Evolutionary conservation across 140 eudicot genomes (phyloP).

Genomic region (Stevia rebaudiana): DNA sequence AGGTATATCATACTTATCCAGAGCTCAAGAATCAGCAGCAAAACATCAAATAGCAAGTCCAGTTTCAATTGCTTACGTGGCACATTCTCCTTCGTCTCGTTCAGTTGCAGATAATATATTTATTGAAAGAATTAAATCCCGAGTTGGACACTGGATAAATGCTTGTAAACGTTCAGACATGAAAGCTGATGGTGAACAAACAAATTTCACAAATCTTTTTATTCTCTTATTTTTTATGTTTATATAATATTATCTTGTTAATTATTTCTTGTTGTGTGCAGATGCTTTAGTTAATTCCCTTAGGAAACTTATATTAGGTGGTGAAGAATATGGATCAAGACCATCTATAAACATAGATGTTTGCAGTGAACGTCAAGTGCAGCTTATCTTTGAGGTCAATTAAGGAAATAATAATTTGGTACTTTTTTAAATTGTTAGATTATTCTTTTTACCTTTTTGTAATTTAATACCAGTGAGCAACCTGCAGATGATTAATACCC

Average conservation of each 20-base stretch:
- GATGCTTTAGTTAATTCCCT: constrained; percentile 69
- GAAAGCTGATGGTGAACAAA: constrained; percentile 50
- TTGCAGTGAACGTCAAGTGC: constrained; percentile 96
- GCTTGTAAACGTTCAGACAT: constrained; percentile 48
- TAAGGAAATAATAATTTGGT: not conserved
- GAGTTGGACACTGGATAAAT: constrained; percentile 62
- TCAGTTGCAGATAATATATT: constrained; percentile 85
- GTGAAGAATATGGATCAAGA: constrained; percentile 67
- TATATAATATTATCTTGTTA: not conserved
- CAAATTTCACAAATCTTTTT: not conserved
- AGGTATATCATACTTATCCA: constrained; percentile 96
- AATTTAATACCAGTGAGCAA: constrained; percentile 3
- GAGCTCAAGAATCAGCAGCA: constrained; percentile 72
- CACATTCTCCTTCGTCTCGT: constrained; percentile 40
- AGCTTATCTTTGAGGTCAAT: constrained; percentile 67
- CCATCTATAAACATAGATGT: constrained; percentile 77
- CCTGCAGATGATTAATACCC: constrained; percentile 55
- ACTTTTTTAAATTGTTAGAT: not conserved
- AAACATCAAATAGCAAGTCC: constrained; percentile 34
- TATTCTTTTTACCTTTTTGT: not conserved
- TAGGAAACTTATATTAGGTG: constrained; percentile 58
- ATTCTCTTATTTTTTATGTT: not conserved
- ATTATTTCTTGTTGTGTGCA: constrained; percentile 32
- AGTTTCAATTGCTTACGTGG: constrained; percentile 18
- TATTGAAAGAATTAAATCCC: constrained; percentile 53